Base-by-base conservation (phyloP, 371 early-diverging fungal species). In the Mortierella sp. region DNA sequence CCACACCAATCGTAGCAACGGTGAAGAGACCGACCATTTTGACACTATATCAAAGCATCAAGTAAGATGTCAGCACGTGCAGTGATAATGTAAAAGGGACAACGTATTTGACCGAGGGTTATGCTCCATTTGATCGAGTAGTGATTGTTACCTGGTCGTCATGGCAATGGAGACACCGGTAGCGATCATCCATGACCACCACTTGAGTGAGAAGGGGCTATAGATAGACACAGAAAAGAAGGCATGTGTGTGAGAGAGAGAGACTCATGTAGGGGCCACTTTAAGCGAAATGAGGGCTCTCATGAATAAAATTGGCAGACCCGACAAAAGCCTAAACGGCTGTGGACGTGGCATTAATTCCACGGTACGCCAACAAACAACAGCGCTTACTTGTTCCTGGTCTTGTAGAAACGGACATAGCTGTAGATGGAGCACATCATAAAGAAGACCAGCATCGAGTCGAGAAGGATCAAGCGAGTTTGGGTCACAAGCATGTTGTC, bases 21-120 rank as follows among this genome's bases (percentile, higher is more conserved):
- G 96, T 93, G 80, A 99, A 95, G 24, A 98, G 86, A 11, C 99
- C 99, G 3, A 99, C 99, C 95, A 99, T 93, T 87, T 99, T 99
- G 85, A 98, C 96, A 75, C 97, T 96, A 85, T 43, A 29, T 32
- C 7, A 81, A 24, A 27, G 76, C 24, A 27, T n/a, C 1, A 63
- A 35, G 46, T 63, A 14, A 32, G 18, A 1, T 29, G n/a, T 65
- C 35, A 43, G 49, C 21, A 38, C 11, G 27, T 35, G 11, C 27
- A 32, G 63, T 14, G 4, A 12, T 12, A 63, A 35, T 2, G 18
- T 7, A 12, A 29, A n/a, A 44, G 18, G 18, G 29, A 71, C 32
- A 60, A 63, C 63, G 0, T 41, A 24, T 44, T 14, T 24, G 63
- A 27, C 10, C 24, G 44, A 46, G 7, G 12, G 3, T 10, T 5